Conservation (phyloP, 257 asterid species). For the Linderniella brevidens region DNA sequence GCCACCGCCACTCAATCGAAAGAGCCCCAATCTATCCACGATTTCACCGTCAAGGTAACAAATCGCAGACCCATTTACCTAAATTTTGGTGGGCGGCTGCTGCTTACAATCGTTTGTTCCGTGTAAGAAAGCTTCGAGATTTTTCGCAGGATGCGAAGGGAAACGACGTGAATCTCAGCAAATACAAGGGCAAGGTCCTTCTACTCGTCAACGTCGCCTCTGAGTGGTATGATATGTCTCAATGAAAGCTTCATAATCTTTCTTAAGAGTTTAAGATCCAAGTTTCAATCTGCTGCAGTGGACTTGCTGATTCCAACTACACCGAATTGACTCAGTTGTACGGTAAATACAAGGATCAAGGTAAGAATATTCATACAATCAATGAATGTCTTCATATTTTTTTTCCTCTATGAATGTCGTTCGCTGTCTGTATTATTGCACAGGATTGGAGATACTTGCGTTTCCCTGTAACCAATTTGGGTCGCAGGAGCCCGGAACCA, state of each 20-base stretch:
- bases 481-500: slow-evolving; percentile 84
- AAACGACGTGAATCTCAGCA: slow-evolving; percentile 54
- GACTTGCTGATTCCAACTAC: slow-evolving; percentile 67
- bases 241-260: too few species aligned
- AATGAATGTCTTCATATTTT: neutral
- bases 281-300: slow-evolving; percentile 39
- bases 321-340: slow-evolving; percentile 58
- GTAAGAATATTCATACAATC: slow-evolving; percentile 16
- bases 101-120: neutral
- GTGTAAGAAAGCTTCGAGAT: neutral
- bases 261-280: neutral
- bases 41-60: slow-evolving; percentile 73
- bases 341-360: slow-evolving; percentile 65
- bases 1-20: slow-evolving; percentile 52
- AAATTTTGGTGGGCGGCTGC: neutral
- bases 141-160: slow-evolving; percentile 52
- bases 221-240: too few species aligned
- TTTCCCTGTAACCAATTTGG: slow-evolving; percentile 93
- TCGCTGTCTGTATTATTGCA: neutral
- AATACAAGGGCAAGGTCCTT: slow-evolving; percentile 61
- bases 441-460: slow-evolving; percentile 76
- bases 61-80: neutral
- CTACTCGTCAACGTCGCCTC: slow-evolving; percentile 83
- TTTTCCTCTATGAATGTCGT: neutral
- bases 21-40: slow-evolving; percentile 61